These are phyloP conservation scores for Penicillium palitans DNA, from an alignment of 2,329 filamentous ascomycete species.

Conservation along the genomic window DNA sequence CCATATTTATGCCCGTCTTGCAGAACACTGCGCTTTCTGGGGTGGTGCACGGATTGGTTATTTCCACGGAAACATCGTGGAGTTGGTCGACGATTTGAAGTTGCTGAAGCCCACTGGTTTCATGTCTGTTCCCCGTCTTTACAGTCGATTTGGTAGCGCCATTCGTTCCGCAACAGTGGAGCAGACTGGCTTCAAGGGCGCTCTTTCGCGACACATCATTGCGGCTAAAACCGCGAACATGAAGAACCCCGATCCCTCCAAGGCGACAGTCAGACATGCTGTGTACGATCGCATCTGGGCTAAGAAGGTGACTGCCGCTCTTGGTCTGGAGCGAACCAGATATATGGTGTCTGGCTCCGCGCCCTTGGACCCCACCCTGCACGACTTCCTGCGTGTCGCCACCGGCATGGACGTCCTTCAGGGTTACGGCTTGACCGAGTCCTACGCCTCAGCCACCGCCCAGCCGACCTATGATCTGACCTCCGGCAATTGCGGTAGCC, in stretches of 20 bases:
- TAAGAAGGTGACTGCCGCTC: slow-evolving; percentile 77
- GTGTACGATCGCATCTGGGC: slow-evolving; percentile 74
- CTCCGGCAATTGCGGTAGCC: slow-evolving; percentile 77
- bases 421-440: slow-evolving; percentile 92
- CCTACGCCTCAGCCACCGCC: slow-evolving; percentile 73
- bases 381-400: slow-evolving; percentile 82
- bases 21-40: slow-evolving; percentile 73
- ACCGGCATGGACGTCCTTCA: slow-evolving; percentile 78
- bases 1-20: slow-evolving; percentile 87
- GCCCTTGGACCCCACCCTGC: slow-evolving; percentile 82
- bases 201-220: slow-evolving; percentile 77
- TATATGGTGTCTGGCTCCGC: slow-evolving; percentile 86
- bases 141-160: slow-evolving; percentile 82
- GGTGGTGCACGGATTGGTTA: slow-evolving; percentile 78
- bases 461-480: slow-evolving; percentile 72
- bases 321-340: slow-evolving; percentile 73
- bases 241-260: slow-evolving; percentile 64
- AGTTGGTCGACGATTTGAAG: slow-evolving; percentile 89
- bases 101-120: slow-evolving; percentile 78
- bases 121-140: slow-evolving; percentile 86
- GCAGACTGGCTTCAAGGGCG: slow-evolving; percentile 74
- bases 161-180: slow-evolving; percentile 79
- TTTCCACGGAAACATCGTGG: slow-evolving; percentile 87
- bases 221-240: slow-evolving; percentile 77
- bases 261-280: slow-evolving; percentile 64